Conservation (phyloP, 2,329 filamentous ascomycete genomes). For the Arthrobotrys musiformis region DNA sequence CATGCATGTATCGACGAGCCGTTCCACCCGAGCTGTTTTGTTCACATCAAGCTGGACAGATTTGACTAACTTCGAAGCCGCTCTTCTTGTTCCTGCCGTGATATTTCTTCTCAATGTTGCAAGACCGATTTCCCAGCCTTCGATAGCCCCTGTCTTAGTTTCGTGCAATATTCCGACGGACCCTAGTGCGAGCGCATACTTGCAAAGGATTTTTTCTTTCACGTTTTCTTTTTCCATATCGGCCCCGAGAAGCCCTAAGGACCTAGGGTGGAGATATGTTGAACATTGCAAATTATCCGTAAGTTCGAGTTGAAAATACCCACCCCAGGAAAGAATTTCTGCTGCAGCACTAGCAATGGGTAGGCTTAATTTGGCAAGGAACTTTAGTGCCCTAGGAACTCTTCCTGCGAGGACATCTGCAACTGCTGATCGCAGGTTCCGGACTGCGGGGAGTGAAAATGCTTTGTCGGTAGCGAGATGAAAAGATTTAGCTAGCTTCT, state of each 20-base stretch:
- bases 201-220: constrained; percentile 42
- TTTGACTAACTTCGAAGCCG: constrained; percentile 41
- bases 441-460: constrained; percentile 43
- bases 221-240: constrained; percentile 36
- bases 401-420: constrained; percentile 39
- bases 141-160: constrained; percentile 2
- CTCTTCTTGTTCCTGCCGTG: constrained; percentile 33
- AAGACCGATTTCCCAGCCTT: constrained; percentile 51
- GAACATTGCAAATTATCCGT: constrained; percentile 4
- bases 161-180: constrained; percentile 35
- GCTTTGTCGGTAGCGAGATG: constrained; percentile 30
- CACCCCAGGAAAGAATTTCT: constrained; percentile 48
- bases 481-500: constrained; percentile 40
- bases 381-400: constrained; percentile 38
- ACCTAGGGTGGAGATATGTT: constrained; percentile 1
- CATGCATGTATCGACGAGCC: constrained; percentile 26
- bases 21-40: constrained; percentile 33
- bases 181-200: constrained; percentile 38
- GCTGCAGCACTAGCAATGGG: constrained; percentile 40
- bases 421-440: constrained; percentile 41
- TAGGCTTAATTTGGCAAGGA: constrained; percentile 41
- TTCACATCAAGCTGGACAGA: constrained; percentile 34
- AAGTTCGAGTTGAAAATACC: constrained; percentile 34
- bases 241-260: constrained; percentile 16
- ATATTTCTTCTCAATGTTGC: constrained; percentile 36